A percentile compares a stretch with the other conserved stretches of the same genome.
phyloP scores from a whole-genome alignment of 805 yeast genomes.

The Kazachstania martiniae region DNA sequence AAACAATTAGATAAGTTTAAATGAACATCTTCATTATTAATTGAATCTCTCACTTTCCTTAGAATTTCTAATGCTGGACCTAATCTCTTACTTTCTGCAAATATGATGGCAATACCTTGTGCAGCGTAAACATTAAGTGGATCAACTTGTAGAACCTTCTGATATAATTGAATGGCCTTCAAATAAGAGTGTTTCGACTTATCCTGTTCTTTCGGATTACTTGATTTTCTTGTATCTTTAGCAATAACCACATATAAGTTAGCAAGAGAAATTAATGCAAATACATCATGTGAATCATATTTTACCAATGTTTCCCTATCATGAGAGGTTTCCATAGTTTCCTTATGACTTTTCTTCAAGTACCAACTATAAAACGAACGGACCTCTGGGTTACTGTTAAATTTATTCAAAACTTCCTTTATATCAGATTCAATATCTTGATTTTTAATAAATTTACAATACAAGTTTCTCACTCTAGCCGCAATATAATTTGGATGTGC shows the following conservation, averaged over 20 bases:
- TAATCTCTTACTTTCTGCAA: slow-evolving; percentile 72
- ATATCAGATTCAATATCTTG: slow-evolving; percentile 20
- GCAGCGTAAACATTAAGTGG: slow-evolving; percentile 89
- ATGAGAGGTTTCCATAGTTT: slow-evolving; percentile 56
- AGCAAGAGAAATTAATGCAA: slow-evolving; percentile 83
- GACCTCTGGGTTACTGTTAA: slow-evolving; percentile 61
- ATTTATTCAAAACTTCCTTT: slow-evolving; percentile 39
- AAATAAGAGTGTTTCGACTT: slow-evolving; percentile 61
- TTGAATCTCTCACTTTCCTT: slow-evolving; percentile 80
- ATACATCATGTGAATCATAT: slow-evolving; percentile 77
- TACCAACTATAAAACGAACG: slow-evolving; percentile 93
- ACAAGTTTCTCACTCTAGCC: slow-evolving; percentile 63
- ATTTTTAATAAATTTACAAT: slow-evolving; percentile 43
- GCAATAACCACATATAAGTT: slow-evolving; percentile 79
- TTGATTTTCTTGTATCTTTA: slow-evolving; percentile 49
- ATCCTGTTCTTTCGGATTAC: slow-evolving; percentile 32
- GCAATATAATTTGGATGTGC: slow-evolving; percentile 60
- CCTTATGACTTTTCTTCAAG: slow-evolving; percentile 37
- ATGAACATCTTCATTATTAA: slow-evolving; percentile 73
- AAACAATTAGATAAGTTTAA: slow-evolving; percentile 83
- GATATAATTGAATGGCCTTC: slow-evolving; percentile 86
- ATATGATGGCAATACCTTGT: slow-evolving; percentile 89
- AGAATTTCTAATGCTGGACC: slow-evolving; percentile 76
- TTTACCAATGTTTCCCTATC: slow-evolving; percentile 78
- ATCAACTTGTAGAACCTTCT: slow-evolving; percentile 79